phyloP scores from a whole-genome alignment of 2,329 filamentous ascomycete genomes.

The Alternaria sp. region DNA sequence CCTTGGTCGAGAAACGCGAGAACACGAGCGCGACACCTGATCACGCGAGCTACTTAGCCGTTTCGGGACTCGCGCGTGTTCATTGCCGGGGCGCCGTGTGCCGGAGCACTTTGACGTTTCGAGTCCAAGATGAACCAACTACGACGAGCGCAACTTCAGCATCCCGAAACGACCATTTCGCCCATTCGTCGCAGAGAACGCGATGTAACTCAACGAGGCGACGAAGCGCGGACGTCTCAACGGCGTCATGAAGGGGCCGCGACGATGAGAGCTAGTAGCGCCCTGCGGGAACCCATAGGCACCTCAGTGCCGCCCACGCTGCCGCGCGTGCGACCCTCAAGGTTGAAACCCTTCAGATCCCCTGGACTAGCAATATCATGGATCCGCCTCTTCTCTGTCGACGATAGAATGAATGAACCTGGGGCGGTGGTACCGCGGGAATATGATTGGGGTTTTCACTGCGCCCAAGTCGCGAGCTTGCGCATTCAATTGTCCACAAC shows the following conservation, averaged over 20 bases:
- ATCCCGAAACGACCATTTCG: not conserved
- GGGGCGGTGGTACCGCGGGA: not conserved
- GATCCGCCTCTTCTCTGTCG: not conserved
- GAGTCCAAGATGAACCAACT: not conserved
- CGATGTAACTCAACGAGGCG: not conserved
- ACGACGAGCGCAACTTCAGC: not conserved
- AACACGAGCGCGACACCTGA: not conserved
- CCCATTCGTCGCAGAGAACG: not conserved
- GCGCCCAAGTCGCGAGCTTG: not conserved
- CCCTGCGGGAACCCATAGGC: not conserved
- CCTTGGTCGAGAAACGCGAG: not conserved
- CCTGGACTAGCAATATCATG: not conserved
- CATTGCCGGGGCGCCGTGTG: too few species aligned
- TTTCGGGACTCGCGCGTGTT: not conserved
- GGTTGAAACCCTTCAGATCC: too few species aligned
- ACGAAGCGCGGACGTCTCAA: not conserved
- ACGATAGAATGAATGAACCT: not conserved
- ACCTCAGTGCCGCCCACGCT: not conserved
- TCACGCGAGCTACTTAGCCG: not conserved
- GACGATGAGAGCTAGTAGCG: not conserved
- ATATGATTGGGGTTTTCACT: not conserved
- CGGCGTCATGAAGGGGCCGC: not conserved
- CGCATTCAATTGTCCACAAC: not conserved
- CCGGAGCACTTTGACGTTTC: not conserved
- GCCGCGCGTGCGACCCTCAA: too few species aligned